These are phyloP conservation scores for Emergomyces pasteurianus DNA, from an alignment of 2,329 filamentous ascomycete genomes.

Conservation along the genomic window DNA sequence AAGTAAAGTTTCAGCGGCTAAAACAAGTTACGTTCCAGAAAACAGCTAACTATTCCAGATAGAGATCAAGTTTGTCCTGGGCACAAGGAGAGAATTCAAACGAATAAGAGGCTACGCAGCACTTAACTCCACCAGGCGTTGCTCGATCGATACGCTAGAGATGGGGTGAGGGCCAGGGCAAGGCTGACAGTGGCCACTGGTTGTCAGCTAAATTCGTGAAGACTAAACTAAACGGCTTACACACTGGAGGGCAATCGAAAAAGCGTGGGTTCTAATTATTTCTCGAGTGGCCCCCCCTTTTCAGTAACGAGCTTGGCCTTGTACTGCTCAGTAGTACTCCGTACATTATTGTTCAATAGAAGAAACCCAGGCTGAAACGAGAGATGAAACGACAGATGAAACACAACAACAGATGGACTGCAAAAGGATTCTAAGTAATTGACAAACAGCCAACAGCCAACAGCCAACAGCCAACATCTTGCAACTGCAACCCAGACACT, in stretches of 20 bases:
- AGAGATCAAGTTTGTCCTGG: no score
- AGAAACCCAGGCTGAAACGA: not conserved
- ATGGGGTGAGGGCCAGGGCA: not conserved
- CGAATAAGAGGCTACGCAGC: no score
- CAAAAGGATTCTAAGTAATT: not conserved
- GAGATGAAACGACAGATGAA: not conserved
- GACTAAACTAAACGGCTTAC: not conserved
- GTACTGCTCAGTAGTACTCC: no score
- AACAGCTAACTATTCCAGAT: not conserved
- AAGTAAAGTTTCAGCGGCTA: not conserved
- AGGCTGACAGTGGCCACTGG: not conserved
- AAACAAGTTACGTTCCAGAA: not conserved
- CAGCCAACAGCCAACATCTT: not conserved
- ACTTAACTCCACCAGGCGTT: not conserved
- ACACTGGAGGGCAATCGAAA: not conserved
- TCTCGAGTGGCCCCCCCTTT: not conserved
- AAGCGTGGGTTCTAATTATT: no score
- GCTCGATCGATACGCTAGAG: not conserved
- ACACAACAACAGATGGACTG: not conserved
- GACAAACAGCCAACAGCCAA: not conserved
- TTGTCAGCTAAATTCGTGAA: not conserved
- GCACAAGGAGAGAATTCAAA: not conserved
- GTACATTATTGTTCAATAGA: no score
- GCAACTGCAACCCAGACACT: not conserved
- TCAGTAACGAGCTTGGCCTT: no score